Conservation (phyloP, 78 protist species). For the Capsaspora owczarzaki region DNA sequence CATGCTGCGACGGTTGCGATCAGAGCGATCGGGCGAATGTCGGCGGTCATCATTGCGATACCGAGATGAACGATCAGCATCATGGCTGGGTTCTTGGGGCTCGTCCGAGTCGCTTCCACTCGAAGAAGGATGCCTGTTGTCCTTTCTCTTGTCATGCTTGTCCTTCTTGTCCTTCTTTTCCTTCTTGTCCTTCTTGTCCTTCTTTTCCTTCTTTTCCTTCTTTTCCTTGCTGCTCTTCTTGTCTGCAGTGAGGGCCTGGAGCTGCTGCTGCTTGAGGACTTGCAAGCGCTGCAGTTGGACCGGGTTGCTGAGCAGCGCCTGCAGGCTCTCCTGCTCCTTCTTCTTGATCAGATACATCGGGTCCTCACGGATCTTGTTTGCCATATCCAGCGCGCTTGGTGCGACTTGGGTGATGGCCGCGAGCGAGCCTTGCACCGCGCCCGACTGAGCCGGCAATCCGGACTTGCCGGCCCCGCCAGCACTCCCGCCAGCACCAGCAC, state of each 20-base stretch:
- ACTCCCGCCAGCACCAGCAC: no score
- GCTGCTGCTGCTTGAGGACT: not conserved
- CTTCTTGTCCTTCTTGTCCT: slow-evolving; percentile 31
- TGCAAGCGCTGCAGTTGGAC: slow-evolving; percentile 25
- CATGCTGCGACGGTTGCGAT: not conserved
- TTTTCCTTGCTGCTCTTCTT: slow-evolving; percentile 27
- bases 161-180: not conserved
- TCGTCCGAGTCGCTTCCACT: not conserved
- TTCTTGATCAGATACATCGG: slow-evolving; percentile 29
- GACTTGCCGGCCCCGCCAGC: no score
- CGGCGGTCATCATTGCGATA: not conserved
- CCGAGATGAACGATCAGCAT: not conserved
- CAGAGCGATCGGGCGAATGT: not conserved
- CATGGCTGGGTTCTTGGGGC: not conserved
- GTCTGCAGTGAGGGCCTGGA: slow-evolving; percentile 4
- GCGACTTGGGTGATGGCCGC: not conserved
- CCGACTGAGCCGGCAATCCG: no score
- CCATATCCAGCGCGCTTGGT: slow-evolving; percentile 7
- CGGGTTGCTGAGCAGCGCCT: slow-evolving; percentile 24
- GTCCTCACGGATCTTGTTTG: slow-evolving; percentile 36
- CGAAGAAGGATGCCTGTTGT: no score
- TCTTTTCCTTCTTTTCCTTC: slow-evolving; percentile 38
- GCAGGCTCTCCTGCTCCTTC: slow-evolving; percentile 29
- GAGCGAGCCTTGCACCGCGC: slow-evolving; percentile 21
- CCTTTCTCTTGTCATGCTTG: slow-evolving; percentile 3